phyloP scores from a whole-genome alignment of 2,329 filamentous ascomycete genomes.

The Thermoascus crustaceus region DNA sequence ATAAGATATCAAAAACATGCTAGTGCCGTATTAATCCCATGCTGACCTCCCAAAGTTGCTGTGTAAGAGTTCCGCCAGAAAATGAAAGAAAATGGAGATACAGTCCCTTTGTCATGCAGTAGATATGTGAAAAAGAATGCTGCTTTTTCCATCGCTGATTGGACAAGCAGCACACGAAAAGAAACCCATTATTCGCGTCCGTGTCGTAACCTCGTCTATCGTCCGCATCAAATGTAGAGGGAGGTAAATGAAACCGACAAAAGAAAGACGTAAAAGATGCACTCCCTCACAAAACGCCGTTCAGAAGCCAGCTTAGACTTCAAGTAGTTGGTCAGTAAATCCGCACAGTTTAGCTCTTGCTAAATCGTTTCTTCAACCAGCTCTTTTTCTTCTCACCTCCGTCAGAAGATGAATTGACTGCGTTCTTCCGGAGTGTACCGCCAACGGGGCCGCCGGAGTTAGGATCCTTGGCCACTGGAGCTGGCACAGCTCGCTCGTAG shows the following conservation, averaged over 20 bases:
- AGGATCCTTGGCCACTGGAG: slow-evolving; percentile 10
- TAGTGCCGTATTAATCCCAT: too few species aligned
- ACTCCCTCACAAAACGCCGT: neutral
- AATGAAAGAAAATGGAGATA: too few species aligned
- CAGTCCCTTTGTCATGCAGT: too few species aligned
- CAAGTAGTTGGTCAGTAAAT: neutral
- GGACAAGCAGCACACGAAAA: too few species aligned
- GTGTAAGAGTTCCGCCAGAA: too few species aligned
- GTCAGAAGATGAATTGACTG: too few species aligned
- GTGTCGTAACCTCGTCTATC: slow-evolving; percentile 1
- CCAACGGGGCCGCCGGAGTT: slow-evolving; percentile 20
- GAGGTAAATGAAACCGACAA: neutral
- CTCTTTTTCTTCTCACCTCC: slow-evolving; percentile 69
- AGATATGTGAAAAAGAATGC: too few species aligned
- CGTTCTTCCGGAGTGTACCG: slow-evolving; percentile 18
- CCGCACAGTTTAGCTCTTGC: slow-evolving; percentile 25
- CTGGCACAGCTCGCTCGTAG: neutral
- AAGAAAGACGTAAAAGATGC: neutral
- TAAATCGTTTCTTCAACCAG: slow-evolving; percentile 79
- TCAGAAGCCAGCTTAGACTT: neutral
- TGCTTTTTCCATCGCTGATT: too few species aligned
- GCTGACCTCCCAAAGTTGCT: too few species aligned
- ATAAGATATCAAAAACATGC: too few species aligned
- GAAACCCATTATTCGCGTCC: too few species aligned
- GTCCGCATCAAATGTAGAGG: neutral